Evolutionary conservation across 2,329 filamentous ascomycete genomes (phyloP), one percentile per base, ranked within the genome.

Genomic region (Alternaria arborescens): DNA sequence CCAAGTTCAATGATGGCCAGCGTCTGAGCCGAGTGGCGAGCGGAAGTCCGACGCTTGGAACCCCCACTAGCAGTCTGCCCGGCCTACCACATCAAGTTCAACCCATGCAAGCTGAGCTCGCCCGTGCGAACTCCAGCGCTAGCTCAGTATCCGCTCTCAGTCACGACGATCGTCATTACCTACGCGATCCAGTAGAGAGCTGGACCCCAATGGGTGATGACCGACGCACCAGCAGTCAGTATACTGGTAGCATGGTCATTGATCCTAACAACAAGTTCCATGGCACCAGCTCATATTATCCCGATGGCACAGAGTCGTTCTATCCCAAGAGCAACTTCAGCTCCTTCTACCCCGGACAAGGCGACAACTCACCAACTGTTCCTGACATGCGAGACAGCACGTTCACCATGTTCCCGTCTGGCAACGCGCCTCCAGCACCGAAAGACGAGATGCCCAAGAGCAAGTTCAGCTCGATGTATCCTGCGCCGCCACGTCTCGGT

Each of bases 31-130:
- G 86, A 20, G 91, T 94, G 30, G 85, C 86, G 50, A 88, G 88
- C 5, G 88, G 87, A 51, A 92, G 89, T 70, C 91, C 91, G 1
- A 89, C 89, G 1, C 85, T 93, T 47, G 85, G 88, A 10, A 84
- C 88, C 61, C 87, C 87, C 48, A 78, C 69, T 30, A 79, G 81
- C 57, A 78, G 80, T 47, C 66, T 83, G 43, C 72, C 75, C 56
- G 78, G 80, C 47, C 66, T 83, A 47, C 72, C 75, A 51, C 66
- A 68, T 42, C 66, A 71, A 42, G 42, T 69, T 20, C 70, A 75
- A 54, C 73, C 76, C 6, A 79, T 79, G 78, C 72, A 77, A 58
- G 77, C 77, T 24, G 72, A 79, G 61, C 71, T 80, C 38, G 72
- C 69, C 16, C 73, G 78, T 42, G 76, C 76, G 41, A 77, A 77